phyloP scores from a whole-genome alignment of 2,329 filamentous ascomycete genomes.

The Lachnellula occidentalis region DNA sequence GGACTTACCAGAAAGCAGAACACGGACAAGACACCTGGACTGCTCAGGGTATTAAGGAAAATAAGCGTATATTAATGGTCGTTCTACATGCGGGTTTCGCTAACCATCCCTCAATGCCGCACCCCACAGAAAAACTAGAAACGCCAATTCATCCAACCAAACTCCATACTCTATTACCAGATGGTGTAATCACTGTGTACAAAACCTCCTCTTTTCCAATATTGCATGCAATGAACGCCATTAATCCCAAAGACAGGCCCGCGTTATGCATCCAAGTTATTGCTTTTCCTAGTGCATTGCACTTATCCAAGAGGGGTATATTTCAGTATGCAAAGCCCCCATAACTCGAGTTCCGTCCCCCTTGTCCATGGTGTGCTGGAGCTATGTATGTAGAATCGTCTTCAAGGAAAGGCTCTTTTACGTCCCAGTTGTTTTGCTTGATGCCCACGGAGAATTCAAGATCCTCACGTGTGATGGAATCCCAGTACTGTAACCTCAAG shows the following conservation, averaged over 20 bases:
- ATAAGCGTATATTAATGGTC: no score
- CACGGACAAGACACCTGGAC: no score
- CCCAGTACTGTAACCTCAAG: slow-evolving; percentile 71
- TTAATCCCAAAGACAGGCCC: background rate
- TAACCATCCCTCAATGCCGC: background rate
- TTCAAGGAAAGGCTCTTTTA: slow-evolving; percentile 68
- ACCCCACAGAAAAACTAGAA: no score
- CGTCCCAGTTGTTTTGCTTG: slow-evolving; percentile 95
- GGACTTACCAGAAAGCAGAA: no score
- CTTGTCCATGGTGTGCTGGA: slow-evolving; percentile 16
- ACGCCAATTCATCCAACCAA: background rate
- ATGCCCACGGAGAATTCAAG: slow-evolving; percentile 96
- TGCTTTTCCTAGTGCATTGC: background rate
- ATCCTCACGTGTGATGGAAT: slow-evolving; percentile 97
- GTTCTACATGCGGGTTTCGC: background rate
- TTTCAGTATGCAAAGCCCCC: slow-evolving; percentile 27
- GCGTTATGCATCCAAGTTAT: background rate
- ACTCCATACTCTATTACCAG: background rate
- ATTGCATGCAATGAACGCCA: background rate
- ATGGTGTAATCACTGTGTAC: background rate
- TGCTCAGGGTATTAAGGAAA: no score
- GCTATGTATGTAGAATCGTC: slow-evolving; percentile 22
- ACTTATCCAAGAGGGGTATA: background rate
- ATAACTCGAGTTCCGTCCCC: slow-evolving; percentile 29
- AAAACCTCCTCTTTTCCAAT: background rate